Percentiles rank a stretch among this genome's conserved stretches.
These are phyloP conservation scores for Naegleria lovaniensis DNA, from an alignment of 208 protist species.

Conservation along the genomic window DNA sequence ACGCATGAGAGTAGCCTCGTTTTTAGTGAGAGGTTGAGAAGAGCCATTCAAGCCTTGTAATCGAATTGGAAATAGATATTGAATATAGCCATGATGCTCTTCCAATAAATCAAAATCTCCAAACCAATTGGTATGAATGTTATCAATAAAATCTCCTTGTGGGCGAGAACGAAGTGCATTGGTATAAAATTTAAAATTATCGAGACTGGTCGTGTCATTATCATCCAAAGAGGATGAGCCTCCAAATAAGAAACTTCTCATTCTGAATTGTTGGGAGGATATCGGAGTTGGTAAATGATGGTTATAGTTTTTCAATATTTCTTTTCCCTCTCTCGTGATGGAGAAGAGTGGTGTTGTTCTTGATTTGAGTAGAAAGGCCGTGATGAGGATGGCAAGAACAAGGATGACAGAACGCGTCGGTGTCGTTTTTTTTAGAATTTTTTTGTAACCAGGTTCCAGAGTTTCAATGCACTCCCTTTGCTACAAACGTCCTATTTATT, in stretches of 20 bases:
- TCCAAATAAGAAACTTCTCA: background rate
- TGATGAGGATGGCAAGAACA: too few species aligned
- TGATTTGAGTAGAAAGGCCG: too few species aligned
- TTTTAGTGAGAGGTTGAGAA: constrained; percentile 55
- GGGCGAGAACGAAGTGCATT: constrained; percentile 34
- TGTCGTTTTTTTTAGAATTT: too few species aligned
- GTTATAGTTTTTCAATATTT: too few species aligned
- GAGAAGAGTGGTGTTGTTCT: too few species aligned
- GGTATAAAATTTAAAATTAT: constrained; percentile 42
- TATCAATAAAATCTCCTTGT: constrained; percentile 48
- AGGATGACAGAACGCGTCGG: too few species aligned
- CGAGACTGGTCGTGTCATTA: constrained; percentile 19
- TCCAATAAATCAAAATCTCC: constrained; percentile 49
- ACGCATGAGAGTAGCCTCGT: constrained; percentile 49
- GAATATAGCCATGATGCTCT: constrained; percentile 60
- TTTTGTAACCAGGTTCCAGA: too few species aligned
- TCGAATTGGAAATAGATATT: constrained; percentile 68
- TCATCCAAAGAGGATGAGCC: background rate
- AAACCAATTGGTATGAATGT: constrained; percentile 48
- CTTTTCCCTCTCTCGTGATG: too few species aligned
- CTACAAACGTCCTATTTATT: too few species aligned
- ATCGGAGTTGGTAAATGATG: too few species aligned
- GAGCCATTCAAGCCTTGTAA: constrained; percentile 55
- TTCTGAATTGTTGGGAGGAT: background rate
- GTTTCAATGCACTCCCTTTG: too few species aligned